Evolutionary conservation across 495 filamentous ascomycete genomes (phyloP).

Genomic region (Pseudevernia furfuracea): DNA sequence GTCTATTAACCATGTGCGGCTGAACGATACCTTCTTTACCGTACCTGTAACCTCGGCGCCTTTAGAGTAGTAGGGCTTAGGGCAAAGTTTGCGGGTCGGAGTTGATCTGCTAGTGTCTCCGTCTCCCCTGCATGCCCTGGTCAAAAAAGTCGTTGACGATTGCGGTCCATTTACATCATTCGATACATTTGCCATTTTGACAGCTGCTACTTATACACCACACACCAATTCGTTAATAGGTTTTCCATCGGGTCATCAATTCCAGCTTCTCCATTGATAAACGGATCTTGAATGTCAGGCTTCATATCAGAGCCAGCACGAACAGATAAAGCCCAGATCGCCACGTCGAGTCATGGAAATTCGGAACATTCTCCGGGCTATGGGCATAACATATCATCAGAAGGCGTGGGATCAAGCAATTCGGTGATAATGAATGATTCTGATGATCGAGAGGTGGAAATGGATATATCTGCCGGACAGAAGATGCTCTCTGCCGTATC

Average conservation of each 20-base stretch:
- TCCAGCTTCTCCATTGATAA: neutral
- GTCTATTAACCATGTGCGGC: slow-evolving; percentile 1
- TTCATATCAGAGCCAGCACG: slow-evolving; percentile 20
- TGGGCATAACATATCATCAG: slow-evolving; percentile 35
- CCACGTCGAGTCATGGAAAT: slow-evolving; percentile 27
- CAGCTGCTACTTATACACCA: neutral
- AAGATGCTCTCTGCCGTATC: slow-evolving; percentile 91
- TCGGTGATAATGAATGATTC: slow-evolving; percentile 16
- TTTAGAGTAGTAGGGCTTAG: too few species aligned
- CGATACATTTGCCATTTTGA: neutral
- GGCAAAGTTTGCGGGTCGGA: neutral
- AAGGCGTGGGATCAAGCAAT: neutral
- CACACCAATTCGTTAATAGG: neutral
- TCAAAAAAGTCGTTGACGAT: neutral
- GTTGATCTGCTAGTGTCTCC: neutral
- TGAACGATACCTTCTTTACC: neutral
- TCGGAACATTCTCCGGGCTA: slow-evolving; percentile 28
- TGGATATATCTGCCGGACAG: slow-evolving; percentile 68
- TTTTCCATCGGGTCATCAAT: neutral
- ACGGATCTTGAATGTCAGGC: slow-evolving; percentile 22
- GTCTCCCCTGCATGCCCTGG: neutral
- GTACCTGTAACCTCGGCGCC: too few species aligned
- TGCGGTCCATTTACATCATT: neutral
- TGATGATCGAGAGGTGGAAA: slow-evolving; percentile 4
- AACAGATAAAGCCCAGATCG: slow-evolving; percentile 23